A percentile compares a stretch with the other conserved stretches of the same genome.
Evolutionary conservation across 163 green algal genomes (phyloP).

Genomic region (Prototheca stagnorum): DNA sequence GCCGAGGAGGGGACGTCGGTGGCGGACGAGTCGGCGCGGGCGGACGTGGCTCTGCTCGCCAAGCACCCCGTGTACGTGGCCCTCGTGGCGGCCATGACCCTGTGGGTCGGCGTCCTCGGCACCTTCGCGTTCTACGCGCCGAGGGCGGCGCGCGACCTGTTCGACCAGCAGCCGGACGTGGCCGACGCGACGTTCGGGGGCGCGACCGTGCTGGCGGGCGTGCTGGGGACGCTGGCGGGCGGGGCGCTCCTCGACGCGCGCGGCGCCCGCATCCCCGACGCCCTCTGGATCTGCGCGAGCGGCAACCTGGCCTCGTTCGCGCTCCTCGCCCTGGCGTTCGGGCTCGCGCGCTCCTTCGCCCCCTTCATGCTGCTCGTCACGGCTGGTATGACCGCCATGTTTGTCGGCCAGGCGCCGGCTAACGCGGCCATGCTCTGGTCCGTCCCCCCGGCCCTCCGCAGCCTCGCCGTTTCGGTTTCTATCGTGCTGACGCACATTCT

Average conservation of each 20-base stretch:
- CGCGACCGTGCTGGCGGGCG: conserved; percentile 73
- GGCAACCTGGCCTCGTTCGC: conserved; percentile 19
- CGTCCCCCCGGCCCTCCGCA: conserved; percentile 53
- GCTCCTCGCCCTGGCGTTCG: conserved; percentile 43
- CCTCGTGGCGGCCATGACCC: conserved; percentile 15
- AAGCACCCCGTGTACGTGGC: conserved; percentile 20
- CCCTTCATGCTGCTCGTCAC: conserved; percentile 55
- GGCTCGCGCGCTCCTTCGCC: conserved; percentile 21
- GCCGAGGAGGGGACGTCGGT: neutral
- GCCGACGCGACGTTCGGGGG: conserved; percentile 74
- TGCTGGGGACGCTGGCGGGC: conserved; percentile 47
- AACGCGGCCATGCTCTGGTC: conserved; percentile 42
- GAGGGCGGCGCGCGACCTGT: conserved; percentile 64
- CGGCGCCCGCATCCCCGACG: conserved; percentile 43
- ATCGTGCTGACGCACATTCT: conserved; percentile 74
- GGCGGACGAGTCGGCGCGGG: neutral
- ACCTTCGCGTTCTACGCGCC: conserved; percentile 78
- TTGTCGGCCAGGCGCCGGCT: conserved; percentile 47
- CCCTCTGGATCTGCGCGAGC: conserved; percentile 39
- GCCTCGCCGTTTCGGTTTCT: conserved; percentile 59
- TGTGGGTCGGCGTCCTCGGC: conserved; percentile 52
- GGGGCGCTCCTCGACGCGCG: conserved; percentile 56
- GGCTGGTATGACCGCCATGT: conserved; percentile 60
- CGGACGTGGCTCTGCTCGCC: conserved; percentile 10
- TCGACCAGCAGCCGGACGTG: conserved; percentile 24